These are phyloP conservation scores for Cystobasidiopsis lactophilus DNA, from an alignment of 768 basidiomycete genomes.

Conservation along the genomic window DNA sequence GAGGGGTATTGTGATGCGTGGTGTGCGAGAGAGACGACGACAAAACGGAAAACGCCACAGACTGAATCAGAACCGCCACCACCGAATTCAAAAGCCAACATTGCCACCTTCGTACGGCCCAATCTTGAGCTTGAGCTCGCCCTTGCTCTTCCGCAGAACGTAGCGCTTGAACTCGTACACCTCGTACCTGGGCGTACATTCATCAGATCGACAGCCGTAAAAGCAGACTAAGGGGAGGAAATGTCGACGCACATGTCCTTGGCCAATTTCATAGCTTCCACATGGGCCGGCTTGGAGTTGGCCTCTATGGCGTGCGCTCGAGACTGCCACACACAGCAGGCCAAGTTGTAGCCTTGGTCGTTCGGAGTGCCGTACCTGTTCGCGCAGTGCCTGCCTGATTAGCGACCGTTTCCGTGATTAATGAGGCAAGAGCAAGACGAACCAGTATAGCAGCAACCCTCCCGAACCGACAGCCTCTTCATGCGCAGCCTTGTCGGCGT, in stretches of 20 bases:
- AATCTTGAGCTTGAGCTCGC: slow-evolving; percentile 38
- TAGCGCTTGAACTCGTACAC: slow-evolving; percentile 56
- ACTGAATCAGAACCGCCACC: no score
- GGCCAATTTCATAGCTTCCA: slow-evolving; percentile 61
- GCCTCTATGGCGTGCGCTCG: slow-evolving; percentile 62
- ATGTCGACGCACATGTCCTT: no score
- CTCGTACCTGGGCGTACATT: no score
- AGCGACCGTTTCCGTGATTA: background rate
- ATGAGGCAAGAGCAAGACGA: no score
- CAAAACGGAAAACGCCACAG: no score
- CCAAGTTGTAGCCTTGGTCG: slow-evolving; percentile 41
- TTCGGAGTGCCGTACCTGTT: slow-evolving; percentile 6
- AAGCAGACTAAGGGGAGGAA: no score
- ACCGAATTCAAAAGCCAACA: no score
- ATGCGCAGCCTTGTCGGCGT: slow-evolving; percentile 67
- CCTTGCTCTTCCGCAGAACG: slow-evolving; percentile 42
- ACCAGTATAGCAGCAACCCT: slow-evolving; percentile 69
- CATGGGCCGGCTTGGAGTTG: slow-evolving; percentile 55
- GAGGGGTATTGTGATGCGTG: no score
- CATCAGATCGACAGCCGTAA: no score
- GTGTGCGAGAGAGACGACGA: no score
- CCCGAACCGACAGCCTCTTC: slow-evolving; percentile 56
- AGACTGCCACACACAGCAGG: slow-evolving; percentile 59
- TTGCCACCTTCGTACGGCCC: slow-evolving; percentile 1
- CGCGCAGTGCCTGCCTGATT: background rate